A percentile compares a stretch with the other conserved stretches of the same genome.
Conservation (phyloP, 306 rosid species). For the Potentilla sterilis region DNA sequence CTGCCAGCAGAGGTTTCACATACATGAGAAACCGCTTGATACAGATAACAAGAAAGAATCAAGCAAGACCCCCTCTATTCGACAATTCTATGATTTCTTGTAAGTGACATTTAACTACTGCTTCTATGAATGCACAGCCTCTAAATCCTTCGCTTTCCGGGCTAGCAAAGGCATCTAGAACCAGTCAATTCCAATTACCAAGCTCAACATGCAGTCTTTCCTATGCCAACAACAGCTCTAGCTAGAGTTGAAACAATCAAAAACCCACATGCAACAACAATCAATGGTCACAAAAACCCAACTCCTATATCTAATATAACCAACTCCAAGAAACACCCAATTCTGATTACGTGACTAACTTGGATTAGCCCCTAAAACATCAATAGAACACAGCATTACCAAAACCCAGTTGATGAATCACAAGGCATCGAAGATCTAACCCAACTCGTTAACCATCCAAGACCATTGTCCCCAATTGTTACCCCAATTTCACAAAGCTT, state of each 20-base stretch:
- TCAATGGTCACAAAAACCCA: neutral
- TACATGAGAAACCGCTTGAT: neutral
- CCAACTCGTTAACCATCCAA: conserved; percentile 2
- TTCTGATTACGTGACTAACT: neutral
- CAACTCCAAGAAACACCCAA: conserved; percentile 6
- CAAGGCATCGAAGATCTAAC: conserved; percentile 16
- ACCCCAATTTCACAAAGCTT: too few relatives aligned
- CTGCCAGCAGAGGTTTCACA: neutral
- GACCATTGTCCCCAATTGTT: neutral
- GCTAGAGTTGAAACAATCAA: neutral
- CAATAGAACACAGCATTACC: neutral
- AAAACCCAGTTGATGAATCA: conserved; percentile 6
- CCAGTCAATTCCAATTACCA: neutral
- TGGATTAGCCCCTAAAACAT: too few relatives aligned
- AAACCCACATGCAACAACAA: neutral
- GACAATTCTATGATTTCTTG: neutral
- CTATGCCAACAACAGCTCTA: neutral
- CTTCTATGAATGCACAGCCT: neutral
- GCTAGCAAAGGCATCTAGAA: neutral
- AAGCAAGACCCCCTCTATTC: neutral
- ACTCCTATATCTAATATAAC: neutral
- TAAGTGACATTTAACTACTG: neutral
- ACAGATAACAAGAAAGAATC: neutral
- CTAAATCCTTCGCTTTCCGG: neutral
- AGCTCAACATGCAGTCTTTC: neutral